Percentiles rank a stretch among this genome's conserved stretches.
These are phyloP conservation scores for Phalaenopsis aphrodite DNA, from an alignment of 106 monocot species.

Conservation along the genomic window DNA sequence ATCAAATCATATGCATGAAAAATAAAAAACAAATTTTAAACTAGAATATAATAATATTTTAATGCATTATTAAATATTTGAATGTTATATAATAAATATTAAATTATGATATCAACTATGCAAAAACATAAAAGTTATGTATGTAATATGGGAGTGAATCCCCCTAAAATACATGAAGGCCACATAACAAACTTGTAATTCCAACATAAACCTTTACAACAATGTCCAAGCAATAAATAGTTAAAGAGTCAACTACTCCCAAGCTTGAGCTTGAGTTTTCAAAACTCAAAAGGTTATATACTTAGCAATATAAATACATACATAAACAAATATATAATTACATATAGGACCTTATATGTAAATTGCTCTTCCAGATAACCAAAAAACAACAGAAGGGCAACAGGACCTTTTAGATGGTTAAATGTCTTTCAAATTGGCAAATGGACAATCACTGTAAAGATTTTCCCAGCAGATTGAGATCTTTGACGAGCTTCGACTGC, in stretches of 20 bases:
- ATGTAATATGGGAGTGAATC: too few relatives aligned
- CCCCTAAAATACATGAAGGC: too few relatives aligned
- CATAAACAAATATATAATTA: background rate
- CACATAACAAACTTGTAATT: too few relatives aligned
- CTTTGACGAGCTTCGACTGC: conserved; percentile 4
- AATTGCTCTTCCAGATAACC: background rate
- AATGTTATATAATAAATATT: too few relatives aligned
- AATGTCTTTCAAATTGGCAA: background rate
- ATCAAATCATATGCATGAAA: too few relatives aligned
- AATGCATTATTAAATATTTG: too few relatives aligned
- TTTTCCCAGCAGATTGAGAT: conserved; percentile 13
- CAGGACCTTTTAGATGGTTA: background rate
- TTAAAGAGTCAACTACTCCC: background rate
- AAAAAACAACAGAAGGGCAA: background rate
- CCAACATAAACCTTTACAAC: too few relatives aligned
- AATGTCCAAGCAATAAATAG: background rate
- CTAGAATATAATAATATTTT: too few relatives aligned
- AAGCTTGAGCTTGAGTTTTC: conserved; percentile 4
- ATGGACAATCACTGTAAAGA: background rate
- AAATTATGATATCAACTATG: too few relatives aligned
- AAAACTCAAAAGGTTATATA: conserved; percentile 5
- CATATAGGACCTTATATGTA: background rate
- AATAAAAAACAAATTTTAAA: too few relatives aligned
- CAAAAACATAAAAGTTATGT: too few relatives aligned
- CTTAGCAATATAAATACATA: background rate